These are phyloP conservation scores for Aspergillus sp. DNA, from an alignment of 2,329 filamentous ascomycete species.

Conservation along the genomic window DNA sequence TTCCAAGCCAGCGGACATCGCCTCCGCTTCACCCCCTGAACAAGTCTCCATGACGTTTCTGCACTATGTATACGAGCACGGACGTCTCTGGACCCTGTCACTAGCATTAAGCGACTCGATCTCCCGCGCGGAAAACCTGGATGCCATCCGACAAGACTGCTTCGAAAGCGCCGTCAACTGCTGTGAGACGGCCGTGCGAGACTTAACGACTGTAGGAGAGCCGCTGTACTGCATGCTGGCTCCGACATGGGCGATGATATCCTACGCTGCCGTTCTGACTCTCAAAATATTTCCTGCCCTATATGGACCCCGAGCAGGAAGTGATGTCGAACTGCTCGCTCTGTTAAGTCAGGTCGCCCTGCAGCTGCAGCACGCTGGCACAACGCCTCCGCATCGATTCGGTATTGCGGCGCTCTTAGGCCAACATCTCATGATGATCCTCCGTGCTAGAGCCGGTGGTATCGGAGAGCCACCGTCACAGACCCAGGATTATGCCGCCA, in stretches of 20 bases:
- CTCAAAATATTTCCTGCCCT: slow-evolving; percentile 26
- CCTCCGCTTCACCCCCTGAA: slow-evolving; percentile 7
- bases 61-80: slow-evolving; percentile 29
- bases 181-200: slow-evolving; percentile 28
- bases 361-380: slow-evolving; percentile 27
- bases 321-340: slow-evolving; percentile 27
- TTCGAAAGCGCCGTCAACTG: slow-evolving; percentile 28
- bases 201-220: slow-evolving; percentile 26
- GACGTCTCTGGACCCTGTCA: slow-evolving; percentile 29
- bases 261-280: slow-evolving; percentile 28
- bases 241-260: slow-evolving; percentile 36
- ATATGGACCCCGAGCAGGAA: slow-evolving; percentile 17
- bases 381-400: slow-evolving; percentile 28
- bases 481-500: background rate
- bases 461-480: background rate
- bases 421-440: slow-evolving; percentile 28
- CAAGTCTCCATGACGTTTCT: slow-evolving; percentile 21
- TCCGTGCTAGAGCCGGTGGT: slow-evolving; percentile 21
- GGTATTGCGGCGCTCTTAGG: slow-evolving; percentile 32
- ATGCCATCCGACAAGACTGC: slow-evolving; percentile 27
- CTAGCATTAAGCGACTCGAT: slow-evolving; percentile 23
- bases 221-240: slow-evolving; percentile 32
- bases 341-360: slow-evolving; percentile 27
- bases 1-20: background rate
- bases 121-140: slow-evolving; percentile 8